Evolutionary conservation across 768 basidiomycete genomes (phyloP), one percentile per base, ranked within the genome.

Genomic region (Polyporus arcularius): DNA sequence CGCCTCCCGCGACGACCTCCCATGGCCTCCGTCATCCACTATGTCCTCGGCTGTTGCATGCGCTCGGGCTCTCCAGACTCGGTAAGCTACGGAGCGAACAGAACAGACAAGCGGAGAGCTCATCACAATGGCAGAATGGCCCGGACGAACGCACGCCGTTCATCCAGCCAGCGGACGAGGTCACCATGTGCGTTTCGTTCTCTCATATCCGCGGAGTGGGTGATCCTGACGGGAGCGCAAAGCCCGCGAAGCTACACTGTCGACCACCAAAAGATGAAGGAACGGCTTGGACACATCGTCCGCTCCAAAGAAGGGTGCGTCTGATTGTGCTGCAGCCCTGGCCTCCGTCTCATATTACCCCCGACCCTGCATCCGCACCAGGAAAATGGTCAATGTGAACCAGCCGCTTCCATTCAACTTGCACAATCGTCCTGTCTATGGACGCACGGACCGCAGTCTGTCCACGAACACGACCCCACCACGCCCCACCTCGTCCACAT

Each of bases 331-430:
- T 45, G 35, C 32, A 55, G 41, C n/a, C 49, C 39, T 49, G 21
- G 15, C 38, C 58, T 60, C 32, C 32, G 56, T 53, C 47, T 56
- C 41, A 46, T 41, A 35, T 26, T 14, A 58, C 35, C 52, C 47
- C 45, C 47, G 10, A 48, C 40, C 55, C 41, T 7, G 14, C 53
- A 6, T 35, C 14, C 28, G 28, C 14, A 35, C 56, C 31, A 89
- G 87, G 35, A 86, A 83, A 79, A 88, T 89, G 87, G 86, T 89
- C 64, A 87, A 88, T 57, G 80, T 89, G 14, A 80, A 80, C 57
- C 81, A 84, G 2, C 79, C 78, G 26, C 76, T 83, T 30, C 87
- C 87, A 0, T 88, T 89, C 73, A 83, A 85, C 67, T 75, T 88
- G 8, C 81, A 81, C 61, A 81, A 82, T 68, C 73, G 75, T 32